Evolutionary conservation across 495 filamentous ascomycete genomes (phyloP).

Genomic region (Xylaria flabelliformis): DNA sequence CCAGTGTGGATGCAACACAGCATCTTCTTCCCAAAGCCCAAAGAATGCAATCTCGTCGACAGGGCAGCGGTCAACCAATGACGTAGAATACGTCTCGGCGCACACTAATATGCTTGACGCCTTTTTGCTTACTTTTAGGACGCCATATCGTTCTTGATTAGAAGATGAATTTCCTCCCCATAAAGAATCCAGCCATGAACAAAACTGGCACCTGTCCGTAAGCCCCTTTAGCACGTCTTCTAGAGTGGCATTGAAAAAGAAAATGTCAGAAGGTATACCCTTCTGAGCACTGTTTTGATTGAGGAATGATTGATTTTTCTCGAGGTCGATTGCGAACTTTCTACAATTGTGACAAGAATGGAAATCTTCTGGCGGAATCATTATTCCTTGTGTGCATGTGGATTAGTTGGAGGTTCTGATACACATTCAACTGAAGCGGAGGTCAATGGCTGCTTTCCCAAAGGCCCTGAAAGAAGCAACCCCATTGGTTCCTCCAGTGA

Average conservation of each 20-base stretch:
- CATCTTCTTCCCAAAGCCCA: constrained; percentile 1
- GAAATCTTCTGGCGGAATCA: not conserved
- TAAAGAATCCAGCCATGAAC: not conserved
- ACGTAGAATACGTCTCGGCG: not conserved
- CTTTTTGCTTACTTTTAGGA: not conserved
- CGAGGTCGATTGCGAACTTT: not conserved
- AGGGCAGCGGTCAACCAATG: not conserved
- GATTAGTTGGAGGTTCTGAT: not conserved
- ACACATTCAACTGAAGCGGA: not conserved
- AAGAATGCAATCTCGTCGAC: constrained; percentile 14
- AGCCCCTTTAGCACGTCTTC: not conserved
- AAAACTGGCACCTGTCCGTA: not conserved
- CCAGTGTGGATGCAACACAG: not conserved
- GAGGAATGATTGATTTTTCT: not conserved
- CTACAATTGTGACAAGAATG: not conserved
- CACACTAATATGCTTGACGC: not conserved
- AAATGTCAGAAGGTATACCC: not conserved
- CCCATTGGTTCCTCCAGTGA: too few species aligned
- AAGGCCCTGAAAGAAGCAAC: not conserved
- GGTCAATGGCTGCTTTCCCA: not conserved
- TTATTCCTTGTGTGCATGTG: not conserved
- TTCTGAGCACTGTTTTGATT: not conserved
- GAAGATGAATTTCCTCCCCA: not conserved
- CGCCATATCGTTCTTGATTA: not conserved
- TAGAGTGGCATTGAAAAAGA: not conserved